Base-by-base conservation (phyloP, 1,139 yeast species). In the Fermentozyma sake region DNA sequence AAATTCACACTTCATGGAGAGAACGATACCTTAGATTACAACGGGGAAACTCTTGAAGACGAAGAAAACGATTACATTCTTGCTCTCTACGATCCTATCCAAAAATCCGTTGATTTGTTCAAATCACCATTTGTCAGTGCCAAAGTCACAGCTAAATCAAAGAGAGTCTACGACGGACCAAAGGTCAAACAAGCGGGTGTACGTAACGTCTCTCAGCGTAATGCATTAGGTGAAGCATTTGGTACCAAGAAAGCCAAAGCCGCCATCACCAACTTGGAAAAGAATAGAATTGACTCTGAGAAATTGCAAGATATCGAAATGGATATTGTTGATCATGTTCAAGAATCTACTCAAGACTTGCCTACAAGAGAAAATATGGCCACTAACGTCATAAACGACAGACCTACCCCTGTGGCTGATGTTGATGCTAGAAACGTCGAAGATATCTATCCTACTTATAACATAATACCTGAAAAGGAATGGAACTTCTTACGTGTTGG, bases 221-320 rank as follows among this genome's bases (percentile, higher is more conserved):
- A 74, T 38, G 84, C 85, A 3, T 70, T 91, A 47, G 98, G 98
- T 50, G 91, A 86, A 57, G 93, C 94, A 2, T 91, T 91, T 44
- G 99, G 99, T 71, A 89, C 98, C 36, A 86, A 85, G 61, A 89
- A 80, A 27, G 96, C 97, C 36, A 89, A 86, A 61, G 82, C 85
- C 48, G 95, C 95, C 20, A 84, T 93, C 50, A 66, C 75, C 28
- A 89, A 81, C 52, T 58, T 78, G 48, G 93, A 81, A 50, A 76
- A 82, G 55, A 91, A 91, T 59, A 72, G 82, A 49, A 79, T 91
- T 50, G 96, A 91, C 52, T 72, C 95, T 2, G 93, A 76, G 27
- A 76, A 78, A 55, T 68, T 89, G 41, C 81, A 74, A 33, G 83
- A 73, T 40, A 65, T 79, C 29, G 91, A 89, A 50, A 55, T 76